phyloP scores from a whole-genome alignment of 345 rosid genomes.

The Citropsis articulata region DNA sequence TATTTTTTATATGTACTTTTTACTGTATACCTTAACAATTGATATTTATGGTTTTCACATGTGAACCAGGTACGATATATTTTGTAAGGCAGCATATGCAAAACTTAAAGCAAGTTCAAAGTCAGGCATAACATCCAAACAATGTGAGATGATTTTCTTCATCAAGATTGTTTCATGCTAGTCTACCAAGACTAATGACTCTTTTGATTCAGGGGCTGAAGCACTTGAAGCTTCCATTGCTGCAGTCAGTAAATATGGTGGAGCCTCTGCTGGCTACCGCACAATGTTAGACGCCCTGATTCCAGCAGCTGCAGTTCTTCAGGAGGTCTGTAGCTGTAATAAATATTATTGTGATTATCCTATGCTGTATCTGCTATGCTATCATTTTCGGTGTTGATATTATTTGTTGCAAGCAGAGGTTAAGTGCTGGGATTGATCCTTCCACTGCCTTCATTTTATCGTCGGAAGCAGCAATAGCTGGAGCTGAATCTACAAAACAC shows the following conservation, averaged over 20 bases:
- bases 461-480: slow-evolving; percentile 75
- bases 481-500: slow-evolving; percentile 82
- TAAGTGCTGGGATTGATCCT: slow-evolving; percentile 72
- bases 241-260: slow-evolving; percentile 91
- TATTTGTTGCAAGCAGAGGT: slow-evolving; percentile 47
- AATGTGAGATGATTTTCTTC: slow-evolving; percentile 55
- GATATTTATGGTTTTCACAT: slow-evolving; percentile 9
- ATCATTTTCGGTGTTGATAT: slow-evolving; percentile 4
- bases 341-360: neutral
- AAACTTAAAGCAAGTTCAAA: slow-evolving; percentile 54
- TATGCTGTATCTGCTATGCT: slow-evolving; percentile 1
- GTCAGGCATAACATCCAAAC: slow-evolving; percentile 55
- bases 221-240: slow-evolving; percentile 79
- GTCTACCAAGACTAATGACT: slow-evolving; percentile 9
- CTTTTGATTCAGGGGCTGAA: slow-evolving; percentile 66
- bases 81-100: slow-evolving; percentile 87
- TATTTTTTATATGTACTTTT: neutral
- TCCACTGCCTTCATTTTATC: slow-evolving; percentile 63
- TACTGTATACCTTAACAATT: neutral
- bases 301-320: slow-evolving; percentile 78
- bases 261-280: slow-evolving; percentile 89
- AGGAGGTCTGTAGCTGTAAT: slow-evolving; percentile 48
- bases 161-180: slow-evolving; percentile 6
- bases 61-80: slow-evolving; percentile 61
- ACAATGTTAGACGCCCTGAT: slow-evolving; percentile 92